Evolutionary conservation across 352 stramenopile genomes (phyloP).

Genomic region (Hyphochytrium catenoides): DNA sequence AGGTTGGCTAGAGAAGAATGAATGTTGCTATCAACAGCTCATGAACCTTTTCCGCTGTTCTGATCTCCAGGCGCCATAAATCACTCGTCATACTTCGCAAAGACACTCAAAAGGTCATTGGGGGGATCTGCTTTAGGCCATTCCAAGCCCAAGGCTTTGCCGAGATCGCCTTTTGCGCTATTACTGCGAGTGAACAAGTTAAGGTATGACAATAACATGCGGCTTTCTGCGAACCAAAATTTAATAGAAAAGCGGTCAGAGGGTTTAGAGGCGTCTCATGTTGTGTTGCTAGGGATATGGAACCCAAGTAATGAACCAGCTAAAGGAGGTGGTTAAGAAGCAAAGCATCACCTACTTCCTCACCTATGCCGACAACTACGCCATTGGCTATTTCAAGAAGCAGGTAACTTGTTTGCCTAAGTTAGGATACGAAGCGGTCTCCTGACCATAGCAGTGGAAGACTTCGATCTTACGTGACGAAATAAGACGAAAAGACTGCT

Average conservation of each 20-base stretch:
- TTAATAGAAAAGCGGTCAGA: too few relatives aligned
- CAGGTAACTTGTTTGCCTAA: too few relatives aligned
- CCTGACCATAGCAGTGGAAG: too few relatives aligned
- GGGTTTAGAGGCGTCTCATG: slow-evolving; percentile 11
- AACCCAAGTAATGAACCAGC: slow-evolving; percentile 96
- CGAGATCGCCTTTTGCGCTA: slow-evolving; percentile 98
- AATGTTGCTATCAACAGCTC: slow-evolving; percentile 8
- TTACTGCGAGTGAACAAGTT: slow-evolving; percentile 86
- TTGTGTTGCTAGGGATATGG: too few relatives aligned
- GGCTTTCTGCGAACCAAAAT: too few relatives aligned
- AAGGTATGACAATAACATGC: slow-evolving; percentile 12
- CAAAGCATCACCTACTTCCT: slow-evolving; percentile 83
- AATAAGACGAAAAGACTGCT: too few relatives aligned
- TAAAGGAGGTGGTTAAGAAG: slow-evolving; percentile 89
- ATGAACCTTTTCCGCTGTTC: slow-evolving; percentile 2
- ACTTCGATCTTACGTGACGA: too few relatives aligned
- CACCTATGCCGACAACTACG: slow-evolving; percentile 97
- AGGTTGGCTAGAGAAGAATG: slow-evolving; percentile 20
- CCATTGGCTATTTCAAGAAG: slow-evolving; percentile 98
- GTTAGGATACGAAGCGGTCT: too few relatives aligned
- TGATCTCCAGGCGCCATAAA: slow-evolving; percentile 21
- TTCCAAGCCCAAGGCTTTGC: slow-evolving; percentile 85
- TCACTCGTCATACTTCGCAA: slow-evolving; percentile 82
- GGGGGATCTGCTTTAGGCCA: slow-evolving; percentile 90
- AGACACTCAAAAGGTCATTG: slow-evolving; percentile 75